phyloP scores from a whole-genome alignment of 78 protist genomes.

The Bigelowiella natans region DNA sequence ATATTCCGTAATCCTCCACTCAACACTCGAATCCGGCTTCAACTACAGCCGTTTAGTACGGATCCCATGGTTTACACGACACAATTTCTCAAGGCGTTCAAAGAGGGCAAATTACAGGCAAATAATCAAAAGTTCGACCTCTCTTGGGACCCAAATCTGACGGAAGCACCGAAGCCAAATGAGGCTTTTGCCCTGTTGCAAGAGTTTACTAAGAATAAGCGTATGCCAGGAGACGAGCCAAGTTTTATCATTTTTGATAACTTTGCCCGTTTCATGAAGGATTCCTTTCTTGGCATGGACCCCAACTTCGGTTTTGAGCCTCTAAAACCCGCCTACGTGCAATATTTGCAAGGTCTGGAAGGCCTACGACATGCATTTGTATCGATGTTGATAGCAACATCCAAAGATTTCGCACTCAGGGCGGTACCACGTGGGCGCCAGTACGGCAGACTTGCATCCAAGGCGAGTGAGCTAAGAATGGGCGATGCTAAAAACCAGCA shows the following conservation, averaged over 20 bases:
- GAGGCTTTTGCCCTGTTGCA: neutral
- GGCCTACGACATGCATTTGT: neutral
- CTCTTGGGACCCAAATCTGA: neutral
- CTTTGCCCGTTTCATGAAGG: neutral
- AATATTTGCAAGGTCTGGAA: neutral
- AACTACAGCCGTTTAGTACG: neutral
- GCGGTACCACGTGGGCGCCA: slow-evolving; percentile 1
- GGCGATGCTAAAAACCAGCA: too few species aligned
- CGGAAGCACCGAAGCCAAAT: neutral
- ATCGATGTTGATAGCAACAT: neutral
- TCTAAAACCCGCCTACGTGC: neutral
- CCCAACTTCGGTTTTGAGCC: neutral
- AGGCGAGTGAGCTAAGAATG: neutral
- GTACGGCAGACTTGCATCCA: neutral
- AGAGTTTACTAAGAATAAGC: neutral
- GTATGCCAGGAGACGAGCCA: neutral
- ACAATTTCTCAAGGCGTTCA: neutral
- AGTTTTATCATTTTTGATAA: neutral
- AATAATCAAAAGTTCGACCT: neutral
- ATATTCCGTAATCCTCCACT: neutral
- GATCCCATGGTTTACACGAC: neutral
- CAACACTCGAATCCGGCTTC: neutral
- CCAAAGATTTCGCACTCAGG: neutral
- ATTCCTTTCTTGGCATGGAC: neutral
- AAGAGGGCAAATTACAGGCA: neutral